Base-by-base conservation (phyloP, 257 asterid genomes). In the Linderniella brevidens region DNA sequence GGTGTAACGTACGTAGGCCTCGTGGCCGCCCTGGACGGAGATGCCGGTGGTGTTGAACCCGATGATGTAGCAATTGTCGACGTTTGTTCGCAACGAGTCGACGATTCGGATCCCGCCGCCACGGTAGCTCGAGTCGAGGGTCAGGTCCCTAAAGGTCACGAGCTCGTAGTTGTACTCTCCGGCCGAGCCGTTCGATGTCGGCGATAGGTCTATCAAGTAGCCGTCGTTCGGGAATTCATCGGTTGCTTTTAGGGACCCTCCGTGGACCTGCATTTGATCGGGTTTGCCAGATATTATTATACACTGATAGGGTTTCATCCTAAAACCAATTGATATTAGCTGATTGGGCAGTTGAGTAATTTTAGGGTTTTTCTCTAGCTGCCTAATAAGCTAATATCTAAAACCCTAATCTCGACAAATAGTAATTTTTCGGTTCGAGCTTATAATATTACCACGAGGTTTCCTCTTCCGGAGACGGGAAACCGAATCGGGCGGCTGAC, bases 241-340 rank as follows among this genome's bases (percentile, higher is more conserved):
- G 1, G 96, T 72, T 11, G 96, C 98, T 52, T 63, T 84, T 8
- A 88, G 54, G 16, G 98, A 65, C 17, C 98, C 98, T 50, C 96
- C 94, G 5, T 78, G 86, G 12, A 85, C 79, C 98, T 90, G 78
- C n/a, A n/a, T n/a, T n/a, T n/a, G n/a, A n/a, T n/a, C n/a, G n/a
- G n/a, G n/a, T n/a, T n/a, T n/a, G n/a, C n/a, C n/a, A n/a, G n/a
- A n/a, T n/a, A n/a, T n/a, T n/a, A n/a, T n/a, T n/a, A n/a, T 25
- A 25, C 32, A 25, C 4, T 25, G 32, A 2, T 25, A 25, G 32
- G 32, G 32, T 6, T 25, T 25, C 32, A 6, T 25, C 32, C 6
- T 25, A 25, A 25, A 25, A 25, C 6, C 32, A 25, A 25, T 25
- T 25, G 32, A 6, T 25, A 25, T 25, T 25, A 6, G 32, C 32